phyloP scores from a whole-genome alignment of 257 asterid genomes.

The Cruciata laevipes region DNA sequence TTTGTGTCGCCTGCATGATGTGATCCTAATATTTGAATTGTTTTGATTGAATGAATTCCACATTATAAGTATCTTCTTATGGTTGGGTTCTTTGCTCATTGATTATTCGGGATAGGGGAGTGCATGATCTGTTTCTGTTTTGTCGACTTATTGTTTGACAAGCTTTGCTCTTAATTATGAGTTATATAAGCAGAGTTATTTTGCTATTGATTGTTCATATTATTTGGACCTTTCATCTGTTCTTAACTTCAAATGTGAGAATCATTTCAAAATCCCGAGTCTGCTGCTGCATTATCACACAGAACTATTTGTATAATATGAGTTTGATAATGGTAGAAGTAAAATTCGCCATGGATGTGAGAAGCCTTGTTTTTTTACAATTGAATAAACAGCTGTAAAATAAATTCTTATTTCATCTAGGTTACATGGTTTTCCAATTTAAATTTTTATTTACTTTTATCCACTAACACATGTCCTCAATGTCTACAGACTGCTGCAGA shows the following conservation, averaged over 20 bases:
- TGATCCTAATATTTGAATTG: not conserved
- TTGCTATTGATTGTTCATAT: not conserved
- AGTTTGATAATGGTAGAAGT: not conserved
- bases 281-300: not conserved
- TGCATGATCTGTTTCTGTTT: not conserved
- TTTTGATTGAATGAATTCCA: not conserved
- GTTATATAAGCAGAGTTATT: not conserved
- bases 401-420: not conserved
- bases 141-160: not conserved
- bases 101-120: not conserved
- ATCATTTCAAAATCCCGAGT: not conserved
- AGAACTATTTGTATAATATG: not conserved
- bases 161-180: not conserved
- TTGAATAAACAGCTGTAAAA: too few relatives aligned
- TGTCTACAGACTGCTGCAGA: conserved; percentile 79
- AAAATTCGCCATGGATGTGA: not conserved
- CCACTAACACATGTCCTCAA: conserved; percentile 3
- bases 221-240: not conserved
- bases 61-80: not conserved
- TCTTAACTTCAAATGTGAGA: not conserved
- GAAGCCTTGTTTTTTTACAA: too few relatives aligned
- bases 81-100: not conserved
- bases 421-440: not conserved
- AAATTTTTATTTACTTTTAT: not conserved
- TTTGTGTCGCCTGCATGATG: not conserved